Percentiles rank a stretch among this genome's conserved stretches.
Evolutionary conservation across 805 yeast genomes (phyloP).

Genomic region (Candida rishiriensis): DNA sequence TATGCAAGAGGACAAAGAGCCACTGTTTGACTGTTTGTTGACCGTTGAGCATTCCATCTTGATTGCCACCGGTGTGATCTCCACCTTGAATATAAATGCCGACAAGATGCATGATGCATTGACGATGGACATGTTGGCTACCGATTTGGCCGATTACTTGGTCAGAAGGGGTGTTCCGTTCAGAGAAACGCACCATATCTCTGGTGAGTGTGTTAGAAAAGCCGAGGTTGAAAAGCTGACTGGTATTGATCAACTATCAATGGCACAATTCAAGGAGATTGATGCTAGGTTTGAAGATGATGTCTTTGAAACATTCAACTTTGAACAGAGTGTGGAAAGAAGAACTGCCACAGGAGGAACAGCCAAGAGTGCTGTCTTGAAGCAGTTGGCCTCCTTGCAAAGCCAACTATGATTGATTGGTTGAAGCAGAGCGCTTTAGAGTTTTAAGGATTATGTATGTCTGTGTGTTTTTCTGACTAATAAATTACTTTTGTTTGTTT

Average conservation of each 20-base stretch:
- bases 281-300: constrained; percentile 79
- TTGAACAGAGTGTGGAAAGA: constrained; percentile 93
- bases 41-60: constrained; percentile 92
- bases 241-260: constrained; percentile 81
- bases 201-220: constrained; percentile 92
- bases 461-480: no score
- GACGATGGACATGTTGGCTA: constrained; percentile 98
- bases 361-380: constrained; percentile 81
- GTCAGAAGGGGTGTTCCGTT: constrained; percentile 98
- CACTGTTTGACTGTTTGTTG: constrained; percentile 84
- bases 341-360: constrained; percentile 97
- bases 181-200: constrained; percentile 98
- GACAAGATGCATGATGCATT: constrained; percentile 81
- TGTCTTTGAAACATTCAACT: constrained; percentile 81
- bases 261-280: constrained; percentile 74
- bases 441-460: no score
- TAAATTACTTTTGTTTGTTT: no score
- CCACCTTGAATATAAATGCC: constrained; percentile 71
- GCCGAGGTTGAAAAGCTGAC: constrained; percentile 76
- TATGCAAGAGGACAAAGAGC: constrained; percentile 98
- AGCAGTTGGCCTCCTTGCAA: constrained; percentile 51
- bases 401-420: constrained; percentile 6
- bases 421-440: no score
- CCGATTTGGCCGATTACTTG: constrained; percentile 95
- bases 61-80: constrained; percentile 94